A percentile compares a stretch with the other conserved stretches of the same genome.
phyloP scores from a whole-genome alignment of 2,329 filamentous ascomycete species.

The Dactylellina leptospora region DNA sequence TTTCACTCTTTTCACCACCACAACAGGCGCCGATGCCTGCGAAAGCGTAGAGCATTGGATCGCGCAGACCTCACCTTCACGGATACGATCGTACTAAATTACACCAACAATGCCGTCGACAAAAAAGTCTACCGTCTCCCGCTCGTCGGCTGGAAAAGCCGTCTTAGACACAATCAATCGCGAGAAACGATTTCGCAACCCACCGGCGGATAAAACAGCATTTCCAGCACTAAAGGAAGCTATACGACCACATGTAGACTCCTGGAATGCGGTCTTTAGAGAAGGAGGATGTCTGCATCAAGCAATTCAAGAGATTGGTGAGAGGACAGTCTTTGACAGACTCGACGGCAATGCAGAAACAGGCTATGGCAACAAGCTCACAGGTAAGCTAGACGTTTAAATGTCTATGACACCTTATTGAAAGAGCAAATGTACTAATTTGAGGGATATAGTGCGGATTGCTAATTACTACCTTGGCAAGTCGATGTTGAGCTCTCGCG shows the following conservation, averaged over 20 bases:
- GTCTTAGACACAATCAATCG: constrained; percentile 81
- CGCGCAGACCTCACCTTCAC: constrained; percentile 18
- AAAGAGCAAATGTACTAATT: neutral
- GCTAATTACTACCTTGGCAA: constrained; percentile 85
- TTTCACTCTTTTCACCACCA: constrained; percentile 13
- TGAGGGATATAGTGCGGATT: constrained; percentile 68
- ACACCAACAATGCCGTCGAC: constrained; percentile 44
- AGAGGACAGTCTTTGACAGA: constrained; percentile 85
- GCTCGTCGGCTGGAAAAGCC: constrained; percentile 50
- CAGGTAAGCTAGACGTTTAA: constrained; percentile 59
- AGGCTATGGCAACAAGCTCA: constrained; percentile 74
- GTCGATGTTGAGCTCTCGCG: constrained; percentile 62
- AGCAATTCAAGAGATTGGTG: constrained; percentile 86
- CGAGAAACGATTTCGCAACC: constrained; percentile 87
- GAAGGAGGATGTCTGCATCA: constrained; percentile 76
- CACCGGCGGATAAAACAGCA: constrained; percentile 84
- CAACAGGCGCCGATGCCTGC: constrained; percentile 29
- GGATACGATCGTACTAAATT: neutral
- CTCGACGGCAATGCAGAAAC: constrained; percentile 70
- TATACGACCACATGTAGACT: constrained; percentile 91
- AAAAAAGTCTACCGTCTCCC: constrained; percentile 45
- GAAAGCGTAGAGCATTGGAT: constrained; percentile 21
- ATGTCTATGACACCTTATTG: neutral
- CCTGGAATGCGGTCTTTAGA: constrained; percentile 90
- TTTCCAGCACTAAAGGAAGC: constrained; percentile 86